A percentile compares a stretch with the other conserved stretches of the same genome.
Evolutionary conservation across 495 filamentous ascomycete genomes (phyloP).

Genomic region (Podospora conica): DNA sequence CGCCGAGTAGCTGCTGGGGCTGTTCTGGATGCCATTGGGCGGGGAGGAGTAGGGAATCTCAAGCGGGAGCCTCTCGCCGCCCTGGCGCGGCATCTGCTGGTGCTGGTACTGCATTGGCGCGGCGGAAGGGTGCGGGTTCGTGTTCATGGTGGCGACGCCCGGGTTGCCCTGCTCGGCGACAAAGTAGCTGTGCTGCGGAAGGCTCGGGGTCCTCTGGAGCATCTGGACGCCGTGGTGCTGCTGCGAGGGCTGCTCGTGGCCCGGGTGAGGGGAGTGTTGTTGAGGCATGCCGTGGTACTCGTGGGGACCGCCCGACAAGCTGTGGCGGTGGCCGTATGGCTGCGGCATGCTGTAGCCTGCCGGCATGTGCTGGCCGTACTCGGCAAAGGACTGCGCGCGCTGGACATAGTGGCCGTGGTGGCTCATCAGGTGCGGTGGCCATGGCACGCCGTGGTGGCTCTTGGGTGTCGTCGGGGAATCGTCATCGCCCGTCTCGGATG

Average conservation of each 20-base stretch:
- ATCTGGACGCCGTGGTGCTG: conserved; percentile 30
- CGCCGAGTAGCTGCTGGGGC: conserved; percentile 46
- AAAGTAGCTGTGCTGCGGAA: conserved; percentile 42
- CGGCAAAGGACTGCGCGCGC: conserved; percentile 38
- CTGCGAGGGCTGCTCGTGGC: conserved; percentile 22
- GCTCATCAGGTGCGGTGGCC: conserved; percentile 28
- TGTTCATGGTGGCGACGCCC: conserved; percentile 48
- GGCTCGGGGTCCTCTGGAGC: conserved; percentile 34
- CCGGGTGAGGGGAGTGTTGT: conserved; percentile 10
- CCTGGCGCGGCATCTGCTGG: conserved; percentile 41
- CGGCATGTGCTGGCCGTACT: conserved; percentile 39
- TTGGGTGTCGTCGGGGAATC: conserved; percentile 46
- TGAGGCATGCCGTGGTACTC: conserved; percentile 31
- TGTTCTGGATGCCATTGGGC: conserved; percentile 38
- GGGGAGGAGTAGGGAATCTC: conserved; percentile 40
- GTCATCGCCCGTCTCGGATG: conserved; percentile 50
- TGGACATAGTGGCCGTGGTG: conserved; percentile 32
- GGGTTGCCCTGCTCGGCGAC: conserved; percentile 48
- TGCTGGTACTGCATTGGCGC: conserved; percentile 37
- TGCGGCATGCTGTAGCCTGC: conserved; percentile 34
- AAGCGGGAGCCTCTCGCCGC: conserved; percentile 34
- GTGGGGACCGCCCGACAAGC: conserved; percentile 31
- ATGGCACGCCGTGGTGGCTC: conserved; percentile 31
- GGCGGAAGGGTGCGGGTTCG: conserved; percentile 28
- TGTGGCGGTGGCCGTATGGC: conserved; percentile 40